Base-by-base conservation (phyloP, 1,284 basidiomycete genomes). In the Inonotus hispidus region DNA sequence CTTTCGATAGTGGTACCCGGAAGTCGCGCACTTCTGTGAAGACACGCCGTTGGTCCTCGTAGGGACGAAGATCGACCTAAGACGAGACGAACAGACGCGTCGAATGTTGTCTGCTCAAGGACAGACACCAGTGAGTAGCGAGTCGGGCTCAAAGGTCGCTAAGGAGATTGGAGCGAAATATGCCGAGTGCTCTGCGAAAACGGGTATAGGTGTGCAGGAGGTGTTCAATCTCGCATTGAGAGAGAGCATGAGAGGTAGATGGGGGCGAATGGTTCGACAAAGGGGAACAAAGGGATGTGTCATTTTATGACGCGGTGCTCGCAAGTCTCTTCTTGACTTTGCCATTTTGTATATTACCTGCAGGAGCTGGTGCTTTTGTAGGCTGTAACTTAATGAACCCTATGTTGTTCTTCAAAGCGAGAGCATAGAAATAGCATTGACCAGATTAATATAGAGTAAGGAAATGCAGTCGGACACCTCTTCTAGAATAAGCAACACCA, bases 21-120 rank as follows among this genome's bases (percentile, higher is more conserved):
- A 99, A 76, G 93, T 99, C 62, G 88, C 92, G 43, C 97, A 99
- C 74, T 99, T 98, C 71, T 98, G 95, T 78, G 92, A 95, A 71
- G 87, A 85, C 66, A 93, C 94, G 4, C 97, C 96, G 1, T 81
- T 96, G 64, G 86, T 99, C 67, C 83, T 99, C 32, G 92, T 99
- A 53, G 95, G 87, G 27, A 94, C 94, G 56, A 99, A 99, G 79
- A 95, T 81, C 57, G 95, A 99, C 74, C 79, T 98, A 46, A 87
- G 97, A 59, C 75, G 81, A 53, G 96, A 98, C 74, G 85, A 90
- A 29, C 88, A 92, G 67, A 95, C 94, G 46, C 81, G 88, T 65
- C 85, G 92, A n/a, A 92, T 98, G 84, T 84, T 99, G 67, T 82
- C 85, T 47, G 94, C 95, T 1, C 96, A 98, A 71, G 95, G 95